Evolutionary conservation across 2,329 filamentous ascomycete genomes (phyloP).

Genomic region (Diaporthe aspalathi): DNA sequence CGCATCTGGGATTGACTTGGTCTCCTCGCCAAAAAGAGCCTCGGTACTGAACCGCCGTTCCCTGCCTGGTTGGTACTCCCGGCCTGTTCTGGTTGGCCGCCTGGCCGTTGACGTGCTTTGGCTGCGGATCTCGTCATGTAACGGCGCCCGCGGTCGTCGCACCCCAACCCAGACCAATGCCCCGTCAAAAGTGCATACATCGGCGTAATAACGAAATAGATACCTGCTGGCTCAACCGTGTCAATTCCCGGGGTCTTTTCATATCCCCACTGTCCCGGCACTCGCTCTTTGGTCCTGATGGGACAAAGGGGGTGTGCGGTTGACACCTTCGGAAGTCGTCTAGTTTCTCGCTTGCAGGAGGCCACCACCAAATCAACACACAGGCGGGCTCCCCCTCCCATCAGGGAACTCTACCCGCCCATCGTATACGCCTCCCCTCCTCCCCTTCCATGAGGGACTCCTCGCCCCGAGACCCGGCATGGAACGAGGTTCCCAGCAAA

Average conservation of each 20-base stretch:
- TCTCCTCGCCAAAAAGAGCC: background rate
- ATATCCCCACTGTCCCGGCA: background rate
- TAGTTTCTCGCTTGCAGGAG: background rate
- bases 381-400: background rate
- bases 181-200: background rate
- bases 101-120: slow-evolving; percentile 30
- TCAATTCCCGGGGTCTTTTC: background rate
- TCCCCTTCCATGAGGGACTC: background rate
- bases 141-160: background rate
- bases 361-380: background rate
- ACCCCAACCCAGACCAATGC: background rate
- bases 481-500: background rate
- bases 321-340: background rate
- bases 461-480: background rate
- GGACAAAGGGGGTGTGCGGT: background rate
- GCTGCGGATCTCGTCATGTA: slow-evolving; percentile 24
- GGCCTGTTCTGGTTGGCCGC: slow-evolving; percentile 30
- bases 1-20: background rate
- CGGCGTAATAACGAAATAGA: background rate
- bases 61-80: background rate
- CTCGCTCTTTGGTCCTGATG: background rate
- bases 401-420: background rate
- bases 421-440: slow-evolving; percentile 18
- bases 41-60: slow-evolving; percentile 15
- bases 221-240: background rate